phyloP scores from a whole-genome alignment of 2,329 filamentous ascomycete genomes.

The Pseudophaeomoniella oleicola region DNA sequence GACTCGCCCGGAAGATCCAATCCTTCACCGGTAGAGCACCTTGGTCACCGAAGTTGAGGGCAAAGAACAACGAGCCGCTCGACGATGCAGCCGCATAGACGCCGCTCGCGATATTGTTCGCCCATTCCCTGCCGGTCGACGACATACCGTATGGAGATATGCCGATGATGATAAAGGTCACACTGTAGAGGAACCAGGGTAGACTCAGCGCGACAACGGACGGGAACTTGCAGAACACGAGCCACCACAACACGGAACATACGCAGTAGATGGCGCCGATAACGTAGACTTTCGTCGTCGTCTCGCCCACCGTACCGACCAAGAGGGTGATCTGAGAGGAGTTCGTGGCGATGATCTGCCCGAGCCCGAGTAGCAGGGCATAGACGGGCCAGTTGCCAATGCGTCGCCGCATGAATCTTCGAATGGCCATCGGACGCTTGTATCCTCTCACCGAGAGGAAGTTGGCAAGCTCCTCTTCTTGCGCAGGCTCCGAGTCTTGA shows the following conservation, averaged over 20 bases:
- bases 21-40: constrained; percentile 44
- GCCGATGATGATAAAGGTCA: constrained; percentile 46
- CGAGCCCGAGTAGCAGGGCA: constrained; percentile 42
- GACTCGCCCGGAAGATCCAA: constrained; percentile 49
- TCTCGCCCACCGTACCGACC: constrained; percentile 45
- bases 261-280: constrained; percentile 44
- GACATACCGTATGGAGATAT: constrained; percentile 41
- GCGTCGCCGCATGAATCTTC: constrained; percentile 37
- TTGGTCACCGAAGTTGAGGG: constrained; percentile 50
- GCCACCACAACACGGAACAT: constrained; percentile 46
- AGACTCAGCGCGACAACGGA: constrained; percentile 40
- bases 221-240: constrained; percentile 40
- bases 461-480: too few species aligned
- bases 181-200: constrained; percentile 46
- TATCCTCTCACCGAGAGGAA: constrained; percentile 40
- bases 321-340: constrained; percentile 54
- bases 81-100: constrained; percentile 47
- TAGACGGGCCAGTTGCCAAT: constrained; percentile 49
- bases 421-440: constrained; percentile 37
- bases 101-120: constrained; percentile 44
- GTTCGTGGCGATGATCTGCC: constrained; percentile 48
- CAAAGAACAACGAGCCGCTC: constrained; percentile 48
- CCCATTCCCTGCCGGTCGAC: constrained; percentile 28
- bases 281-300: constrained; percentile 41
- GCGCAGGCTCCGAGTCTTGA: too few species aligned